A percentile compares a stretch with the other conserved stretches of the same genome.
Conservation (phyloP, 2,329 filamentous ascomycete species). For the Neofusicoccum laricinum region DNA sequence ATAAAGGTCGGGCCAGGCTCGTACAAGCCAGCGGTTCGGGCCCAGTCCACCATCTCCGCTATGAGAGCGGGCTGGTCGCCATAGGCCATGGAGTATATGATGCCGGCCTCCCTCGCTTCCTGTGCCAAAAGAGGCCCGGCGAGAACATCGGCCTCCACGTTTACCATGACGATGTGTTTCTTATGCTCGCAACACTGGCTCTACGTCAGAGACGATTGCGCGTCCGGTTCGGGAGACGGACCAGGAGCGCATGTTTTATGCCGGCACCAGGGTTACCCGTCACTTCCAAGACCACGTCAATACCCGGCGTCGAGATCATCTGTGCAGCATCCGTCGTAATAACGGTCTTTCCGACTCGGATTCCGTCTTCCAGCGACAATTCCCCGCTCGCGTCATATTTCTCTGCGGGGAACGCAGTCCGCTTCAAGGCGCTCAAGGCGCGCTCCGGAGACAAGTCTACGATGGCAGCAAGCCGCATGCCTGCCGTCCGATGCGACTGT, state of each 20-base stretch:
- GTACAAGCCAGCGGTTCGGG: slow-evolving; percentile 41
- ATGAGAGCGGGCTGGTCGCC: slow-evolving; percentile 47
- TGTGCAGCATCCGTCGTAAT: slow-evolving; percentile 44
- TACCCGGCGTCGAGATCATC: slow-evolving; percentile 43
- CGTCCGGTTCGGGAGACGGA: not conserved
- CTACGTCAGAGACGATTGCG: not conserved
- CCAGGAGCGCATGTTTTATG: slow-evolving; percentile 41
- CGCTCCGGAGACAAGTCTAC: slow-evolving; percentile 44
- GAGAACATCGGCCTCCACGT: slow-evolving; percentile 46
- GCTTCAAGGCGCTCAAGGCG: slow-evolving; percentile 40
- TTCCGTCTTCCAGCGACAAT: not conserved
- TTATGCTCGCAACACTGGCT: slow-evolving; percentile 43
- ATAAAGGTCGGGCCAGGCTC: too few species aligned
- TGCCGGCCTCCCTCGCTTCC: slow-evolving; percentile 44
- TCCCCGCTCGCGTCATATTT: not conserved
- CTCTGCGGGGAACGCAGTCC: slow-evolving; percentile 33
- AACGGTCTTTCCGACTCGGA: slow-evolving; percentile 40
- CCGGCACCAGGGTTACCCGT: slow-evolving; percentile 45
- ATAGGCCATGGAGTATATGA: slow-evolving; percentile 49
- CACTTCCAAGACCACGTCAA: slow-evolving; percentile 46
- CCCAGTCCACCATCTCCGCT: slow-evolving; percentile 44
- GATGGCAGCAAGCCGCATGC: slow-evolving; percentile 44
- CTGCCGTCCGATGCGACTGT: slow-evolving; percentile 43
- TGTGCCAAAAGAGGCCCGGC: slow-evolving; percentile 42
- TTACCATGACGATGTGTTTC: slow-evolving; percentile 51